Percentiles rank a stretch among this genome's conserved stretches.
phyloP scores from a whole-genome alignment of 768 basidiomycete genomes.

The Coprinopsis marcescibilis region DNA sequence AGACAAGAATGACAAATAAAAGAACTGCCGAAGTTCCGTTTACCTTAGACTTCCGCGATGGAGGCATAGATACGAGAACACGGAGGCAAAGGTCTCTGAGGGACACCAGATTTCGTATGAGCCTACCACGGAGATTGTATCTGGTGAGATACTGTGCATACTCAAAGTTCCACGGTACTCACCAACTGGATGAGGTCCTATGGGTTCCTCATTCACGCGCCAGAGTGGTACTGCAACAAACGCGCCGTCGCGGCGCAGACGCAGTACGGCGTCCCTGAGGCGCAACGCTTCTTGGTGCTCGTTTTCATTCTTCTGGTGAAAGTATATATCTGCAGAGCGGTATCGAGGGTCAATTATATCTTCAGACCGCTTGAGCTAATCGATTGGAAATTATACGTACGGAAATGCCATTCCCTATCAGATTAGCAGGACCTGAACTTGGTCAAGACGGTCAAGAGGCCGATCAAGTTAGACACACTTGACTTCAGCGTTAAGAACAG shows the following conservation, averaged over 20 bases:
- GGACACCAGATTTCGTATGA: constrained; percentile 83
- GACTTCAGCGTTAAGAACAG: constrained; percentile 55
- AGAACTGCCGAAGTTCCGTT: constrained; percentile 1
- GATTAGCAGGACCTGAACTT: constrained; percentile 2
- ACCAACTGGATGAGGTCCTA: constrained; percentile 77
- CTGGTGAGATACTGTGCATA: not conserved
- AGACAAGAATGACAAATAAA: not conserved
- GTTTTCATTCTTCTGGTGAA: constrained; percentile 57
- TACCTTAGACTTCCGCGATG: constrained; percentile 69
- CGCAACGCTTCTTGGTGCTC: constrained; percentile 62
- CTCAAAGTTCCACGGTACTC: constrained; percentile 25
- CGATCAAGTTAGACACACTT: constrained; percentile 36
- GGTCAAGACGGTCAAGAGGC: not conserved
- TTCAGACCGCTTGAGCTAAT: not conserved
- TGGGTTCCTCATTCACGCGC: constrained; percentile 61
- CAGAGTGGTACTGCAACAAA: constrained; percentile 76
- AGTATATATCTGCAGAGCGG: constrained; percentile 68
- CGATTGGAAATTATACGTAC: constrained; percentile 33
- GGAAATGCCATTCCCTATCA: constrained; percentile 85
- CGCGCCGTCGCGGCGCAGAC: constrained; percentile 66
- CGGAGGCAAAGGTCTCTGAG: constrained; percentile 62
- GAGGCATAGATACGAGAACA: constrained; percentile 72
- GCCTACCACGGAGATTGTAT: constrained; percentile 33
- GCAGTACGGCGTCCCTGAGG: constrained; percentile 65
- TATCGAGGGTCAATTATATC: not conserved